These are phyloP conservation scores for Cucumis cinereus DNA, from an alignment of 306 rosid genomes.

Conservation along the genomic window DNA sequence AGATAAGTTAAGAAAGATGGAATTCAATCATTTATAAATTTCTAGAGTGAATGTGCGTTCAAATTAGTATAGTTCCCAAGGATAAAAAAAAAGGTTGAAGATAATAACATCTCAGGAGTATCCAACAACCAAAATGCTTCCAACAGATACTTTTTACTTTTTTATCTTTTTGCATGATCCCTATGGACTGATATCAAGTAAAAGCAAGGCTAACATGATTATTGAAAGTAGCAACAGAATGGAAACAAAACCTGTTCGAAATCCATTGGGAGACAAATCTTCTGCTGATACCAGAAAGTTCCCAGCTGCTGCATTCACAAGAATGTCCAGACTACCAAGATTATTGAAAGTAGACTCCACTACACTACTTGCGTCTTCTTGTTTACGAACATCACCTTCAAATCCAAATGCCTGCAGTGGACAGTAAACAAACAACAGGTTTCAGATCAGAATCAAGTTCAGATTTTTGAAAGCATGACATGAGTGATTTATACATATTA, in stretches of 20 bases:
- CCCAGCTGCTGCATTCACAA: constrained; percentile 88
- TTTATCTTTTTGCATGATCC: not conserved
- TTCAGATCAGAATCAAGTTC: not conserved
- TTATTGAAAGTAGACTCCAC: constrained; percentile 56
- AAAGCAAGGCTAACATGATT: not conserved
- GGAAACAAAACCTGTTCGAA: constrained; percentile 60
- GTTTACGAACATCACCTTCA: constrained; percentile 84
- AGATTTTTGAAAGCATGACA: not conserved
- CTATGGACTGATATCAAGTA: not conserved
- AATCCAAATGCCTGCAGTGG: constrained; percentile 51
- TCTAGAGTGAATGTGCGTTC: not conserved
- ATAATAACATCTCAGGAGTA: not conserved
- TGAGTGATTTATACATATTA: not conserved
- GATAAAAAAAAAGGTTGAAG: not conserved
- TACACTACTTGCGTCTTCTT: constrained; percentile 65
- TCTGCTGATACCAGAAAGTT: constrained; percentile 73
- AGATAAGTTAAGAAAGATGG: not conserved
- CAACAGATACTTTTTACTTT: not conserved
- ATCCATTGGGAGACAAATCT: constrained; percentile 89
- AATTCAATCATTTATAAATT: not conserved
- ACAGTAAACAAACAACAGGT: not conserved
- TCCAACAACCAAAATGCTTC: not conserved
- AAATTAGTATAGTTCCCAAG: not conserved
- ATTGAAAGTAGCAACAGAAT: not conserved
- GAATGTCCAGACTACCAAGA: constrained; percentile 73